Conservation (phyloP, 148 eudicot species). For the Rheum nobile region DNA sequence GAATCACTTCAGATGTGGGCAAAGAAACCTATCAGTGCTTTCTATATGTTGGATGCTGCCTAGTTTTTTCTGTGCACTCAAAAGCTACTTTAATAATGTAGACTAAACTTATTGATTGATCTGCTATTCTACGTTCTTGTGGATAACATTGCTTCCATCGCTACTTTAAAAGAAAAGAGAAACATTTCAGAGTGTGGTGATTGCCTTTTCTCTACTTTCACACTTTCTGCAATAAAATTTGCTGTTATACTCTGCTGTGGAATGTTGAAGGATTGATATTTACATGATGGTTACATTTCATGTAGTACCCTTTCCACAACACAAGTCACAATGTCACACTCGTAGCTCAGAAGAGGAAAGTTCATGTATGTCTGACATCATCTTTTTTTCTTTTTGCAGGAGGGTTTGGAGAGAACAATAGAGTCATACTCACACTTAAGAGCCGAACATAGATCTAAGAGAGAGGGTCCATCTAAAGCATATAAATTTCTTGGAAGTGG, state of each 20-base stretch:
- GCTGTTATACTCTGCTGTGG: background rate
- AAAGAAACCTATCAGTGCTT: background rate
- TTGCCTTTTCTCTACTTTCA: background rate
- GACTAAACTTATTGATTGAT: background rate
- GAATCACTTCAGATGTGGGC: background rate
- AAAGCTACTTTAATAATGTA: background rate
- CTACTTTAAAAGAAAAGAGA: background rate
- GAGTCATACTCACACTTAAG: slow-evolving; percentile 72
- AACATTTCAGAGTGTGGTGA: background rate
- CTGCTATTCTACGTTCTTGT: background rate
- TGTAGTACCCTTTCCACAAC: background rate
- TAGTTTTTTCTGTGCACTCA: background rate
- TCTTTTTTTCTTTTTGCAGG: slow-evolving; percentile 38
- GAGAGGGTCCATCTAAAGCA: slow-evolving; percentile 67
- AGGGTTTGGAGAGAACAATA: slow-evolving; percentile 73
- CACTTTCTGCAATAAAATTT: background rate
- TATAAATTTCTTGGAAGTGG: slow-evolving; percentile 64
- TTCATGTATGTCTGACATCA: background rate
- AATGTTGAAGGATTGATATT: too few species aligned
- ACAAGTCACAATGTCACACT: background rate
- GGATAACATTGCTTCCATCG: background rate
- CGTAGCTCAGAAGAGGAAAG: background rate
- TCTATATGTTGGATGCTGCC: background rate
- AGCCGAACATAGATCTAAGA: slow-evolving; percentile 48
- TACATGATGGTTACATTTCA: background rate